A percentile compares a stretch with the other conserved stretches of the same genome.
Evolutionary conservation across 306 rosid genomes (phyloP).

Genomic region (Cucurbita ficifolia): DNA sequence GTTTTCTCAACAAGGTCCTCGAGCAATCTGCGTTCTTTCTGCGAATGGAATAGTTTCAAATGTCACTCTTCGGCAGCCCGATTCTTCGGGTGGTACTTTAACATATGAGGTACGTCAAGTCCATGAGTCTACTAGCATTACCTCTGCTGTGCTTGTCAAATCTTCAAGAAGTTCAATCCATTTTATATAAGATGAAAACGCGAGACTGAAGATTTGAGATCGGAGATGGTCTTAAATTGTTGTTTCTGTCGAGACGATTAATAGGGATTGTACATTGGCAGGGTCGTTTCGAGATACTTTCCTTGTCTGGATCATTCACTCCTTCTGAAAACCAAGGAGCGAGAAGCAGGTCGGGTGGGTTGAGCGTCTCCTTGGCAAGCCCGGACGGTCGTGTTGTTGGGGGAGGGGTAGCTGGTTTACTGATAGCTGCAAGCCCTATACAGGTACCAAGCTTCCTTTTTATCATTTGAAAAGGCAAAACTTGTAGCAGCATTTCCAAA

Average conservation of each 20-base stretch:
- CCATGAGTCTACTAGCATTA: not conserved
- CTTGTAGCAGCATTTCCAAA: not conserved
- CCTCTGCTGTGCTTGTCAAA: not conserved
- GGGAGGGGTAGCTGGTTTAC: slow-evolving; percentile 65
- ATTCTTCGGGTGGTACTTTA: slow-evolving; percentile 58
- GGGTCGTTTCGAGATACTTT: slow-evolving; percentile 79
- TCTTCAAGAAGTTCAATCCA: not conserved
- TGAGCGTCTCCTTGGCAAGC: slow-evolving; percentile 60
- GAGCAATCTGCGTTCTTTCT: slow-evolving; percentile 66
- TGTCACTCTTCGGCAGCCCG: slow-evolving; percentile 69
- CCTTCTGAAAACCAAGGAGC: slow-evolving; percentile 65
- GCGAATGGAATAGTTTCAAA: slow-evolving; percentile 62
- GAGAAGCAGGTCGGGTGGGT: slow-evolving; percentile 62
- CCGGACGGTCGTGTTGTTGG: slow-evolving; percentile 65
- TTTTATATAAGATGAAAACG: not conserved
- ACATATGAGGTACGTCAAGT: slow-evolving; percentile 51
- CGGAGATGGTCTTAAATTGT: not conserved
- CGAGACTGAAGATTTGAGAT: not conserved
- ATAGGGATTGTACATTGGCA: slow-evolving; percentile 5
- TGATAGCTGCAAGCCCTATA: slow-evolving; percentile 68
- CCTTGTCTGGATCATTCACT: slow-evolving; percentile 64
- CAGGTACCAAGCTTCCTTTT: slow-evolving; percentile 29
- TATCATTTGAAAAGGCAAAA: not conserved
- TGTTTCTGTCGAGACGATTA: not conserved
- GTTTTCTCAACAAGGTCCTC: slow-evolving; percentile 70